A percentile compares a stretch with the other conserved stretches of the same genome.
phyloP scores from a whole-genome alignment of 2,329 filamentous ascomycete genomes.

The Pyrenophora seminiperda region DNA sequence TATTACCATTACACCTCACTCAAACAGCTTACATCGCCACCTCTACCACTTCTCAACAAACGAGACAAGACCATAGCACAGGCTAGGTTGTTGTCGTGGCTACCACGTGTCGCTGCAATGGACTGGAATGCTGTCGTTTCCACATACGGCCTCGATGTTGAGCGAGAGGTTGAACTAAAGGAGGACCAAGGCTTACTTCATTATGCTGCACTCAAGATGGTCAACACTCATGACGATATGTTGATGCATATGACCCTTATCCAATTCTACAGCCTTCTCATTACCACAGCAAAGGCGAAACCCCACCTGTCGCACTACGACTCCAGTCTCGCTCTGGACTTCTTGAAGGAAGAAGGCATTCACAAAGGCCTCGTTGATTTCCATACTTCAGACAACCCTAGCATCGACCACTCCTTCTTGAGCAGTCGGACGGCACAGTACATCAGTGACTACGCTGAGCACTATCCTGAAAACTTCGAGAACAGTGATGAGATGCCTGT shows the following conservation, averaged over 20 bases:
- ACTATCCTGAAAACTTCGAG: constrained; percentile 62
- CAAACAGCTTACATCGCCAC: constrained; percentile 39
- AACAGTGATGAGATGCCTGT: constrained; percentile 51
- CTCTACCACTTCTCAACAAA: constrained; percentile 50
- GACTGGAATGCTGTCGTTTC: constrained; percentile 61
- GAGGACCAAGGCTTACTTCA: constrained; percentile 55
- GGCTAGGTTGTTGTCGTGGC: constrained; percentile 63
- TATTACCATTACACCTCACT: constrained; percentile 62
- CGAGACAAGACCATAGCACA: constrained; percentile 64
- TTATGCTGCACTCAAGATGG: constrained; percentile 61
- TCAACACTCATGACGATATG: constrained; percentile 61
- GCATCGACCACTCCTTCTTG: constrained; percentile 60
- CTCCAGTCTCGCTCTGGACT: constrained; percentile 56
- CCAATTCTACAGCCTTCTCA: constrained; percentile 62
- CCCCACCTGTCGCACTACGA: constrained; percentile 44
- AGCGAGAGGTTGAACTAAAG: constrained; percentile 47
- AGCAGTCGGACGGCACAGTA: constrained; percentile 62
- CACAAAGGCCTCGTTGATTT: constrained; percentile 58
- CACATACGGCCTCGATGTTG: constrained; percentile 59
- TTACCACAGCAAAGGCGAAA: constrained; percentile 49
- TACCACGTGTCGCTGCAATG: constrained; percentile 59
- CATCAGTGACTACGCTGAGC: constrained; percentile 60
- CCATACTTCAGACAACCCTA: constrained; percentile 56
- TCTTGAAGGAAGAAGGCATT: constrained; percentile 57
- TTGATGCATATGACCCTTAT: constrained; percentile 65